Evolutionary conservation across 2,329 filamentous ascomycete genomes (phyloP).

Genomic region (Phialemoniopsis sp.): DNA sequence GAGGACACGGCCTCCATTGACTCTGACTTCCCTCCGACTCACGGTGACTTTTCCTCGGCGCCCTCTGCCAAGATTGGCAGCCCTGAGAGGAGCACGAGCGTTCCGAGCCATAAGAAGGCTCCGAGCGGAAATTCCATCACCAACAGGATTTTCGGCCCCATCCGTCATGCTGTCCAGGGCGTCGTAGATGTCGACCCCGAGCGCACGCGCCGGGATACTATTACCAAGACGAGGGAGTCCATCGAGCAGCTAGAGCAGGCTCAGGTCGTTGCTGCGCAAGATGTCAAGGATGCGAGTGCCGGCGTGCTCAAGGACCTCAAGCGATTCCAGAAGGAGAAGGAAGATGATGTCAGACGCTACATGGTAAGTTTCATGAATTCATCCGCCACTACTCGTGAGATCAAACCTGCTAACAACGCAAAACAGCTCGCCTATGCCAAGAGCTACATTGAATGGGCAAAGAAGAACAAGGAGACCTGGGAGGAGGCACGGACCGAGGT

Average conservation of each 20-base stretch:
- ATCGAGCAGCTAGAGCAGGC: conserved; percentile 87
- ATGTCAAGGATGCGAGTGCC: conserved; percentile 87
- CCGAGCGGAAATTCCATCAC: conserved; percentile 90
- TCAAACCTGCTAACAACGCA: conserved; percentile 13
- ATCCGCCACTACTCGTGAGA: background rate
- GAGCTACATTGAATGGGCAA: conserved; percentile 92
- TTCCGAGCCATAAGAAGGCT: conserved; percentile 68
- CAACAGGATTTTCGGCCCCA: conserved; percentile 87
- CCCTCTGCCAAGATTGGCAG: conserved; percentile 73
- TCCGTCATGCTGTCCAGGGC: conserved; percentile 93
- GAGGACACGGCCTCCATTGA: conserved; percentile 90
- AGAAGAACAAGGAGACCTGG: conserved; percentile 87
- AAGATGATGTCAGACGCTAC: conserved; percentile 87
- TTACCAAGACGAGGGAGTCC: conserved; percentile 91
- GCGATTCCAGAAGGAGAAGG: conserved; percentile 92
- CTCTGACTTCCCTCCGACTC: conserved; percentile 90
- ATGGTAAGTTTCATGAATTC: conserved; percentile 74
- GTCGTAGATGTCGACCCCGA: conserved; percentile 97
- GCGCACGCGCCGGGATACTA: conserved; percentile 83
- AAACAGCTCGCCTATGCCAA: conserved; percentile 81
- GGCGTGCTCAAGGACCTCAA: conserved; percentile 87
- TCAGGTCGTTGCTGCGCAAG: conserved; percentile 79
- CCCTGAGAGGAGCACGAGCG: conserved; percentile 42
- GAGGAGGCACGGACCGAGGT: conserved; percentile 85
- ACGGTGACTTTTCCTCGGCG: conserved; percentile 65